phyloP scores from a whole-genome alignment of 331 rosid genomes.

The Prunus yedoensis region DNA sequence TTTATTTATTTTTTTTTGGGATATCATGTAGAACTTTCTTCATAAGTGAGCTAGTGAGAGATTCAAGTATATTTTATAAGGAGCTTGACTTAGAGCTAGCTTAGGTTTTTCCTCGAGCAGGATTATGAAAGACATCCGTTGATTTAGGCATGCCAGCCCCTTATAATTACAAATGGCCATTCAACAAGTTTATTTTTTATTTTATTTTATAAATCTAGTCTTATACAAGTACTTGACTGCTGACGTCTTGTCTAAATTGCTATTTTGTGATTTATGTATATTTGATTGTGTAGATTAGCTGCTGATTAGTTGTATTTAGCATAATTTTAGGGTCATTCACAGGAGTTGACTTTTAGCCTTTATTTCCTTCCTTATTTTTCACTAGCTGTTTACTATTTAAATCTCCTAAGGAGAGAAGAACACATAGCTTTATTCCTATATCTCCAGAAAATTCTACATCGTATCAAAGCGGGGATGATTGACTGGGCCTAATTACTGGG shows the following conservation, averaged over 20 bases:
- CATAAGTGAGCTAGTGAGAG: neutral
- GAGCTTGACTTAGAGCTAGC: constrained; percentile 10
- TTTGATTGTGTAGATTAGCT: too few relatives aligned
- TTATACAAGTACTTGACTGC: neutral
- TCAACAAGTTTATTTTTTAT: neutral
- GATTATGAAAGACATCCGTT: neutral
- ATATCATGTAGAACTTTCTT: neutral
- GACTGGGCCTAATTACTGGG: too few relatives aligned
- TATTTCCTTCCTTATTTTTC: too few relatives aligned
- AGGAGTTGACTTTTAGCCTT: too few relatives aligned
- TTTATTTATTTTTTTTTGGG: neutral
- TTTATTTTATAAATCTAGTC: neutral
- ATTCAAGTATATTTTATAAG: neutral
- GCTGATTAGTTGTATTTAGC: too few relatives aligned
- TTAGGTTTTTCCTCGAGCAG: neutral
- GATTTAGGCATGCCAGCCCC: neutral
- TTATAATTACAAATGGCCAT: neutral
- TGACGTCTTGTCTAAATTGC: neutral
- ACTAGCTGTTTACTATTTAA: too few relatives aligned
- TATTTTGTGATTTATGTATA: neutral
- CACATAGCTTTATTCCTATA: too few relatives aligned
- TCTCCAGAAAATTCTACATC: too few relatives aligned
- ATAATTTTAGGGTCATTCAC: too few relatives aligned
- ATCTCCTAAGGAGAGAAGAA: too few relatives aligned
- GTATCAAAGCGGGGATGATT: too few relatives aligned